Evolutionary conservation across 768 basidiomycete genomes (phyloP).

Genomic region (Tephrocybe sp.): DNA sequence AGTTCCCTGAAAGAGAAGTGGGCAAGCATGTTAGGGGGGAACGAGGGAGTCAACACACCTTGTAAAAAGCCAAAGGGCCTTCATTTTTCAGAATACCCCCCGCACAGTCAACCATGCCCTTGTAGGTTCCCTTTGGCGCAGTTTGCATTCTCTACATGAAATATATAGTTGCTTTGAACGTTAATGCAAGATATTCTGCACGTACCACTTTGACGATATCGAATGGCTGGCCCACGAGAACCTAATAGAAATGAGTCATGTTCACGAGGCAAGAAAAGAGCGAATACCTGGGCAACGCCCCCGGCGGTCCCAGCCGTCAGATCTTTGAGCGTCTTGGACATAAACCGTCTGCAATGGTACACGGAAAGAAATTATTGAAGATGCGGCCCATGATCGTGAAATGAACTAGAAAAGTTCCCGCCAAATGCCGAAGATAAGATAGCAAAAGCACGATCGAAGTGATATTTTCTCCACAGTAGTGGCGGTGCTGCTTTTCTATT

Average conservation of each 20-base stretch:
- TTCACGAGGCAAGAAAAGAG: conserved; percentile 3
- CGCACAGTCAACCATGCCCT: conserved; percentile 86
- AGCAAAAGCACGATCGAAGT: conserved; percentile 14
- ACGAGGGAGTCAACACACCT: conserved; percentile 45
- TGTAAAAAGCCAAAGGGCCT: conserved; percentile 93
- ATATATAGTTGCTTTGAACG: not conserved
- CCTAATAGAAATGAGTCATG: conserved; percentile 41
- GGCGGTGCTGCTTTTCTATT: conserved; percentile 13
- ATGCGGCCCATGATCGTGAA: conserved; percentile 10
- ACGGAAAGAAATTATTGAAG: conserved; percentile 8
- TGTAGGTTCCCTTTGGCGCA: conserved; percentile 84
- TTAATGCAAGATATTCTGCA: conserved; percentile 17
- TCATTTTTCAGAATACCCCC: conserved; percentile 89
- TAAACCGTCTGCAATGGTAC: conserved; percentile 17
- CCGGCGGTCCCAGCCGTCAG: conserved; percentile 89
- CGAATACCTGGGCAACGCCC: conserved; percentile 77
- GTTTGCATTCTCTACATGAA: conserved; percentile 91
- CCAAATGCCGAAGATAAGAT: conserved; percentile 33
- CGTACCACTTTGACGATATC: conserved; percentile 96
- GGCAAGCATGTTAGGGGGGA: not conserved
- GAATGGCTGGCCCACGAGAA: conserved; percentile 91
- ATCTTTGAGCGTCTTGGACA: conserved; percentile 80
- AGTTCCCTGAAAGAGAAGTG: conserved; percentile 63
- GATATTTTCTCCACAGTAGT: conserved; percentile 1
- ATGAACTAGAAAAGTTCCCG: conserved; percentile 12